Evolutionary conservation across 2,329 filamentous ascomycete genomes (phyloP), one percentile per base, ranked within the genome.

Genomic region (Arthrobotrys musiformis): DNA sequence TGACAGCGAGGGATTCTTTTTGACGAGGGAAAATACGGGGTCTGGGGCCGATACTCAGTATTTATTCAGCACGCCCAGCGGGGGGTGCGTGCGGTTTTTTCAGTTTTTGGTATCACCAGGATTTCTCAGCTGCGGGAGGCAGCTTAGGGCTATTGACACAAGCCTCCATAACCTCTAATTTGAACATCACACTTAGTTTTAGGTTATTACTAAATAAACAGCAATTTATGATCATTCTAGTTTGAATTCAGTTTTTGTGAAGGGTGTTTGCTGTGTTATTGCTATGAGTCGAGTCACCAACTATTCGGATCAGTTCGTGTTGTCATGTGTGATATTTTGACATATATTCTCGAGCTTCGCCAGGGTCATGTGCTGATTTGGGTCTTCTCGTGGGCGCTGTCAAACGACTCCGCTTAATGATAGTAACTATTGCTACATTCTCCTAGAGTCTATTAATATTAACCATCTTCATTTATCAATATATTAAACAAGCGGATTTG

Each of bases 311-410:
- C 72, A 76, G 24, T 69, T 69, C 69, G 72, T 60, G 72, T 76
- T 76, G 72, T 76, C 72, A 76, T 37, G 64, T 76, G 72, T 70
- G 50, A 37, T 63, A 24, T 54, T 75, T 40, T 58, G 40, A 40
- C 58, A 26, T 24, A 22, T 22, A 28, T 7, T 26, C 17, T 40
- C n/a, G 19, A 11, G 17, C 33, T 28, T 66, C 50, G 44, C 4
- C 2, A 48, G 3, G 1, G 42, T 73, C 60, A 73, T 60, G 69
- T 64, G 69, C 48, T 24, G 24, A 30, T n/a, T 7, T 1, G n/a
- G 9, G 19, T 19, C 17, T 33, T 46, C 42, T 35, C 37, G 33
- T 48, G 58, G 58, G 58, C 17, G 30, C 42, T 50, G 30, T 52
- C 42, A 52, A 66, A 66, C 46, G 61, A 66, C 61, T 46, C 33